Evolutionary conservation across 306 rosid species (phyloP), one percentile per base, ranked within the genome.

Genomic region (Sphenostylis stenocarpa): DNA sequence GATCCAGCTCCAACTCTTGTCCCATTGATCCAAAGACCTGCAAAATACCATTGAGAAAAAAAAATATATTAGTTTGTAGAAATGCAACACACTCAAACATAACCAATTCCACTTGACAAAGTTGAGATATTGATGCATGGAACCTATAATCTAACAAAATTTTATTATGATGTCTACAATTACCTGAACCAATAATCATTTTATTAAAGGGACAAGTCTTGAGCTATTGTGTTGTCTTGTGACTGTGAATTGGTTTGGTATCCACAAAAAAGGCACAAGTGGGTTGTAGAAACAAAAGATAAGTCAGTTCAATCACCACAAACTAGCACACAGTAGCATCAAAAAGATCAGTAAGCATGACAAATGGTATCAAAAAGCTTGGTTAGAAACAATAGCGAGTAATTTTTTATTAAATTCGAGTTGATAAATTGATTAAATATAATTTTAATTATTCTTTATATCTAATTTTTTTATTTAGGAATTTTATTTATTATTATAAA

Each of bases 1-100:
- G 84, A 77, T 84, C 85, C 76, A 85, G 76, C 84, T 91, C 90
- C 88, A 91, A 84, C 84, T 89, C 92, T 67, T 83, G 78, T 67
- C 92, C 89, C 92, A 92, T 95, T 56, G 82, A 79, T 82, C 48
- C 78, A 66, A 70, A 86, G 70, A 70, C 85, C 93, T 85, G 82
- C 85, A 72, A n/a, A n/a, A 79, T 36, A 73, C 67, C 45, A 72
- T 47, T 36, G 33, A n/a, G 57, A 11, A 26, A 41, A 15, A 21
- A 75, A 41, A 49, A 2, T 53, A 47, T 34, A 79, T 85, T 79
- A 82, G 75, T 44, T 44, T 71, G 29, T 23, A 33, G 45, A 57
- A 56, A n/a, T 34, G 79, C 19, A 28, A 78, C n/a, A 31, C 15
- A 34, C 15, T 61, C 44, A 58, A 4, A 78, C 17, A 69, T 7